Evolutionary conservation across 1,284 basidiomycete genomes (phyloP).

Genomic region (Hemileia vastatrix): DNA sequence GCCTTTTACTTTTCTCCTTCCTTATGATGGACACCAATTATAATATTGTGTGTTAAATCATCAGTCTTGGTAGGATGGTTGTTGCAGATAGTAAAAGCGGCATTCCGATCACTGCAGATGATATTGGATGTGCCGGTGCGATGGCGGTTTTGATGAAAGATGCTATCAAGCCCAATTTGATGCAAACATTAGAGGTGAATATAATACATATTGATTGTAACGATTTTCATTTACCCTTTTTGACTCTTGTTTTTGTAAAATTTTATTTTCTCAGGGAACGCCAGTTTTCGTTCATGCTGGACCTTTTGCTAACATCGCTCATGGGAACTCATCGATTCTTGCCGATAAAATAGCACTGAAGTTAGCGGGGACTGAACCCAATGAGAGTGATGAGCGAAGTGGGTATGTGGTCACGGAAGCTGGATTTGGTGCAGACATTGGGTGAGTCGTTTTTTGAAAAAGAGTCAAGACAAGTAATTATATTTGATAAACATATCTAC

Average conservation of each 20-base stretch:
- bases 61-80: slow-evolving; percentile 77
- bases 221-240: not conserved
- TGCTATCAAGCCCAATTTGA: slow-evolving; percentile 96
- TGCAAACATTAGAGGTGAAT: slow-evolving; percentile 84
- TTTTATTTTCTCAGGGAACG: slow-evolving; percentile 56
- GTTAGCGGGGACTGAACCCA: slow-evolving; percentile 89
- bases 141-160: slow-evolving; percentile 98
- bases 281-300: slow-evolving; percentile 98
- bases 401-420: slow-evolving; percentile 98
- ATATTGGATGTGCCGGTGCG: slow-evolving; percentile 89
- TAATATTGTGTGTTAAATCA: slow-evolving; percentile 2
- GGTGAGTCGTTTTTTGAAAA: slow-evolving; percentile 39
- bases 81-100: slow-evolving; percentile 89
- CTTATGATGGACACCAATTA: not conserved
- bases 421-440: slow-evolving; percentile 98
- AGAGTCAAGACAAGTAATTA: not conserved
- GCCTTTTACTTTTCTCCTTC: not conserved
- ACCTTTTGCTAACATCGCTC: slow-evolving; percentile 98
- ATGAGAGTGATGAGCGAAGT: slow-evolving; percentile 66
- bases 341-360: slow-evolving; percentile 94
- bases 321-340: slow-evolving; percentile 96
- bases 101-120: slow-evolving; percentile 89
- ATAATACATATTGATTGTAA: not conserved
- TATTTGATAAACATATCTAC: not conserved
- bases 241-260: not conserved